These are phyloP conservation scores for Triticum urartu DNA, from an alignment of 176 grass and related monocot genomes.

Conservation along the genomic window DNA sequence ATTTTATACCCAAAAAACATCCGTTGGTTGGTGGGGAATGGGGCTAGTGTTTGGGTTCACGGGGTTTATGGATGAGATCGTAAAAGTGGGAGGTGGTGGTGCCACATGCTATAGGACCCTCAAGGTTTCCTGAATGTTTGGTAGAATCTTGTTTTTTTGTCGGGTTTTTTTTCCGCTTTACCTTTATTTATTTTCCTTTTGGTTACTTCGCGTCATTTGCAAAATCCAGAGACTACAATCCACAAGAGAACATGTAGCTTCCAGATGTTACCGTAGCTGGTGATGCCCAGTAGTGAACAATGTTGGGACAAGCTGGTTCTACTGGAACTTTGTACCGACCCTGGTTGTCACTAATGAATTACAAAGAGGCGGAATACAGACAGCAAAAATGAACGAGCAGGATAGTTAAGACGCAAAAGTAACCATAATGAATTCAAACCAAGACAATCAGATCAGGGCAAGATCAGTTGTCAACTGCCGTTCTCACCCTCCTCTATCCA, in stretches of 20 bases:
- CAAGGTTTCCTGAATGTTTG: background rate
- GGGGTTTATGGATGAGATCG: background rate
- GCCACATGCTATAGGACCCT: background rate
- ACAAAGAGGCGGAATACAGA: background rate
- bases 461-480: background rate
- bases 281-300: background rate
- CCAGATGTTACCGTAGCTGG: background rate
- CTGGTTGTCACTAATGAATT: conserved; percentile 7
- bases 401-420: background rate
- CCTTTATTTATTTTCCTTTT: background rate
- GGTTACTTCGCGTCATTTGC: background rate
- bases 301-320: background rate
- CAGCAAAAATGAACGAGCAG: background rate
- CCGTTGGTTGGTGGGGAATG: background rate
- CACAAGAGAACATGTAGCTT: background rate
- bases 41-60: conserved; percentile 12
- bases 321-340: background rate
- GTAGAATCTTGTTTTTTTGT: background rate
- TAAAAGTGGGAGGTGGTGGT: background rate
- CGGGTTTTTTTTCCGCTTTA: background rate
- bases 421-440: conserved; percentile 1
- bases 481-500: background rate
- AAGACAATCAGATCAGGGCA: conserved; percentile 14
- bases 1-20: background rate
- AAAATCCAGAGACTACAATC: background rate